These are phyloP conservation scores for Naematelia aurantialba DNA, from an alignment of 768 basidiomycete species.

Conservation along the genomic window DNA sequence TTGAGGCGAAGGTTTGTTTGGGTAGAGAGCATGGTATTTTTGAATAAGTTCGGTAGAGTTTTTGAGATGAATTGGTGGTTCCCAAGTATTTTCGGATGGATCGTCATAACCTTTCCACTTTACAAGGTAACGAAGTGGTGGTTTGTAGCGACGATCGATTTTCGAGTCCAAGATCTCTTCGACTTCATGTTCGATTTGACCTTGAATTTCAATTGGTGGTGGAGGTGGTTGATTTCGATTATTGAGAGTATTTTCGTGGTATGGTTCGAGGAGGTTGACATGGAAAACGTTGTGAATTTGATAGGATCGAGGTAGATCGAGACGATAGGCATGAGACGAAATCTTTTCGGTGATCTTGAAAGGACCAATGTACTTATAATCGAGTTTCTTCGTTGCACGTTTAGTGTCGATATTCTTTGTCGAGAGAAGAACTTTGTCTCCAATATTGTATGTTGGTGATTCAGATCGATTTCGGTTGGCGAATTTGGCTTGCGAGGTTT, in stretches of 20 bases:
- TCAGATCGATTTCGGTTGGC: constrained; percentile 25
- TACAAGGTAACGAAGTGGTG: constrained; percentile 8
- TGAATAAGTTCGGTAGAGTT: neutral
- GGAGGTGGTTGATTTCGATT: neutral
- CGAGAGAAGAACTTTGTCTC: constrained; percentile 27
- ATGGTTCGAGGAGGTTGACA: constrained; percentile 16
- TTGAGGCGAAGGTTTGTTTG: too few species aligned
- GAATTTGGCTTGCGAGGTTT: constrained; percentile 40
- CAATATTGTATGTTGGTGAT: constrained; percentile 22
- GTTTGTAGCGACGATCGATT: constrained; percentile 3
- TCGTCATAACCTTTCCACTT: constrained; percentile 13
- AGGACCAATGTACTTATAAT: constrained; percentile 4
- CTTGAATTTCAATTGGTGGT: constrained; percentile 1
- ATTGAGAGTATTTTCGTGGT: neutral
- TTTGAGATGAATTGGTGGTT: neutral
- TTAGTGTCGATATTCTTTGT: constrained; percentile 18
- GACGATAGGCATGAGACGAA: constrained; percentile 11
- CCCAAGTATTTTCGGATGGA: constrained; percentile 12
- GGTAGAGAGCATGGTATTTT: too few species aligned
- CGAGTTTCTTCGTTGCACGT: constrained; percentile 32
- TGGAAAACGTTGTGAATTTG: constrained; percentile 29
- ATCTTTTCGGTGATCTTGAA: constrained; percentile 5
- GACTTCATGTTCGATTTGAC: constrained; percentile 7
- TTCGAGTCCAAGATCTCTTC: constrained; percentile 7
- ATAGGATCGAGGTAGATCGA: constrained; percentile 13